Conservation (phyloP, 2,329 filamentous ascomycete genomes). For the Talaromyces sp. region DNA sequence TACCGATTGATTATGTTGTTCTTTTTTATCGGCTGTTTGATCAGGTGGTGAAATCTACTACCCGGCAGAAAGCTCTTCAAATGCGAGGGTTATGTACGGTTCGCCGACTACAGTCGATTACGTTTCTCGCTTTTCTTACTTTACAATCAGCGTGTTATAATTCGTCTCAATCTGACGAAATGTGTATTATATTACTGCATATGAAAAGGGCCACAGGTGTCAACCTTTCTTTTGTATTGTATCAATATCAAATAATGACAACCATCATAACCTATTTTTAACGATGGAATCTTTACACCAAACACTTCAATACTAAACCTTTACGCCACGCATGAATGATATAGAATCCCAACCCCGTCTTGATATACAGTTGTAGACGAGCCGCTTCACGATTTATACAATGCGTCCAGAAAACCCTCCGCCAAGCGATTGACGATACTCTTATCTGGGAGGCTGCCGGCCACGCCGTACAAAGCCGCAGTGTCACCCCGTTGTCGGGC, state of each 20-base stretch:
- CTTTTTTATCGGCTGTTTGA: no score
- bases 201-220: not conserved
- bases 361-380: not conserved
- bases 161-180: not conserved
- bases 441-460: constrained; percentile 92
- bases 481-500: constrained; percentile 59
- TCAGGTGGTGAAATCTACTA: no score
- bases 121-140: not conserved
- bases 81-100: no score
- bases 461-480: constrained; percentile 88
- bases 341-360: not conserved
- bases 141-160: not conserved
- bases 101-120: no score
- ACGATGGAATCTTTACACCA: not conserved
- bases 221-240: not conserved
- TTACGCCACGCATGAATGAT: not conserved
- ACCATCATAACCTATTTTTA: not conserved
- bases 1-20: not conserved
- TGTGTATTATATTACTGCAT: not conserved
- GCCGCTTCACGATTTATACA: constrained; percentile 67
- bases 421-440: constrained; percentile 87
- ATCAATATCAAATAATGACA: constrained; percentile 1
- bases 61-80: no score
- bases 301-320: not conserved
- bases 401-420: constrained; percentile 81